Base-by-base conservation (phyloP, 345 rosid genomes). In the Corymbia maculata region DNA sequence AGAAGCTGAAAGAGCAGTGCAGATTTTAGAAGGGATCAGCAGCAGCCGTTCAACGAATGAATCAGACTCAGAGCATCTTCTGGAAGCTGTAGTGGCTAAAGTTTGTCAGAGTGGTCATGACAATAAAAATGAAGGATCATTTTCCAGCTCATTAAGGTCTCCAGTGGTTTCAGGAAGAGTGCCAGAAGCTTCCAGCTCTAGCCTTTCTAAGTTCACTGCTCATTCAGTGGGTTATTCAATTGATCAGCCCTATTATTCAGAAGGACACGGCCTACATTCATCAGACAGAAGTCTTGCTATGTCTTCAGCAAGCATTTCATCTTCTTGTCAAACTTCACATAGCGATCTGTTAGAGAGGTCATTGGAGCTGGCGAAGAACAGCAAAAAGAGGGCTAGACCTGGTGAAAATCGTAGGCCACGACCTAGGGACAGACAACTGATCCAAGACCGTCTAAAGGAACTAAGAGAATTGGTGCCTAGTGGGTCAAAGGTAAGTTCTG, bases 371-470 rank as follows among this genome's bases (percentile, higher is more conserved):
- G 90, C 91, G 30, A 95, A 94, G 96, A 94, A 91, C 93, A 92
- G 89, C 88, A 96, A 92, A 91, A 96, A 93, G 94, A 95, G 96
- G 92, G 94, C 97, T 84, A 97, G 93, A 91, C 96, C 97, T 80
- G 98, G 97, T 89, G 99, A 98, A 93, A 96, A 91, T 89, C 92
- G 91, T 89, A 94, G 98, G 92, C 98, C 99, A 86, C 93, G 99
- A 82, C 99, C 99, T 87, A 96, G 99, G 93, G 99, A 98, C 90
- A 94, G 99, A 85, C 99, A 98, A 90, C 93, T 96, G 89, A 98
- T 98, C 91, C 99, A 98, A 88, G 99, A 98, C 94, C 95, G 99
- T 79, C 94, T 98, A 55, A 98, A 98, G 94, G 99, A 98, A 94
- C 94, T 98, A 89, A 92, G 99, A 88, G 99, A 96, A 88, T 96